Percentiles rank a stretch among this genome's conserved stretches.
These are phyloP conservation scores for Dalechampia spathulata DNA, from an alignment of 441 rosid species.

Conservation along the genomic window DNA sequence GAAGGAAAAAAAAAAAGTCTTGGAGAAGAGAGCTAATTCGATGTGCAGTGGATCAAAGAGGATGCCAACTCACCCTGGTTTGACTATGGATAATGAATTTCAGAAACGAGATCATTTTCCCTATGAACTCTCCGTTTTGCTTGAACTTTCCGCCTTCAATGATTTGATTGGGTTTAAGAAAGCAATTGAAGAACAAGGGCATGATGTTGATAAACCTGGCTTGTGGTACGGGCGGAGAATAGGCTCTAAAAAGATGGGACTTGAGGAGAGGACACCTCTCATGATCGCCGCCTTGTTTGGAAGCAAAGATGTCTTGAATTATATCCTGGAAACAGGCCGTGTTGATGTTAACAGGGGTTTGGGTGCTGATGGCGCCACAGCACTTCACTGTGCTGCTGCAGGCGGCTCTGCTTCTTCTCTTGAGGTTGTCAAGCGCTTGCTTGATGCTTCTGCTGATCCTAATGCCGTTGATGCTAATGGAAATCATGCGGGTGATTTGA, in stretches of 20 bases:
- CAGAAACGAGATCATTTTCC: conserved; percentile 23
- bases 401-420: conserved; percentile 34
- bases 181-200: conserved; percentile 51
- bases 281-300: conserved; percentile 53
- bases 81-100: conserved; percentile 32
- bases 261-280: conserved; percentile 36
- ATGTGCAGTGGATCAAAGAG: conserved; percentile 44
- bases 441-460: conserved; percentile 36
- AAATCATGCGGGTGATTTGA: conserved; percentile 28
- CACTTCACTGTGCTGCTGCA: conserved; percentile 45
- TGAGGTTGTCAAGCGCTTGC: conserved; percentile 33
- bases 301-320: conserved; percentile 39
- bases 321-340: conserved; percentile 32
- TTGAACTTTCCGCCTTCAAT: conserved; percentile 59
- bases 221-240: conserved; percentile 53
- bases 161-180: conserved; percentile 54
- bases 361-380: conserved; percentile 36
- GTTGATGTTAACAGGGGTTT: conserved; percentile 25
- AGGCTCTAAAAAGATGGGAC: conserved; percentile 34
- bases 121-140: conserved; percentile 40
- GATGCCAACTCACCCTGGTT: conserved; percentile 23
- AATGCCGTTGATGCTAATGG: conserved; percentile 30
- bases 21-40: conserved; percentile 9
- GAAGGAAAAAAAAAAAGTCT: too few species aligned
- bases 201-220: conserved; percentile 43